Base-by-base conservation (phyloP, 2,329 filamentous ascomycete species). In the Pseudohalonectria lignicola region DNA sequence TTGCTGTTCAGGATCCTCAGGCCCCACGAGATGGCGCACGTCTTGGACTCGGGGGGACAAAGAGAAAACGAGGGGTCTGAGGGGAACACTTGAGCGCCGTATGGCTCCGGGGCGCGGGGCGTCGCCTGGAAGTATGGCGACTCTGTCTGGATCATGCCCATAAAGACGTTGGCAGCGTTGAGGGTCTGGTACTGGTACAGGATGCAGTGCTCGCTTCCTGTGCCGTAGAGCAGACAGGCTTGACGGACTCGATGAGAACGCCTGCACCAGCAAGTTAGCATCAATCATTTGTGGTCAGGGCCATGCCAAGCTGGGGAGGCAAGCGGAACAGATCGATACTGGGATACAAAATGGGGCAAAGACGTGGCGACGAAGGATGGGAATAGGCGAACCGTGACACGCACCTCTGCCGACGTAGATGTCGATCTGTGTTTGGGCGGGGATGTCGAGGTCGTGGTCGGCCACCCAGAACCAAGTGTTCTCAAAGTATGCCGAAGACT, bases 401-500 rank as follows among this genome's bases (percentile, higher is more conserved):
- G n/a, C n/a, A 5, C 69, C 41, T n/a, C 34, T 32, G 10, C 33
- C 41, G 8, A 6, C 18, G 17, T 37, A 43, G 2, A 46, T 29
- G 19, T 37, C 33, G 10, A 43, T 33, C 35, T 40, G 42, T 16
- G n/a, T n/a, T n/a, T n/a, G n/a, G 16, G 30, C 34, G 12, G 12
- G 20, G 31, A 41, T 34, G 28, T 45, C 44, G 7, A 45, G 39
- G 28, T 44, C 39, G 38, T 84, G 79, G 52, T 84, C 79, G 3
- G 78, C 70, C 15, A 74, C 70, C 78, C 78, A 84, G 44, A 74
- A 68, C 76, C 77, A 82, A 40, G 64, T 54, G 48, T 71, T 66
- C 43, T 66, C 62, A 41, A 63, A 52, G 41, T 67, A 66, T 5
- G 68, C 70, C 25, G 65, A 71, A 29, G 62, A 54, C 17, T 53